Base-by-base conservation (phyloP, 257 asterid species). In the Ligustrum vulgare region DNA sequence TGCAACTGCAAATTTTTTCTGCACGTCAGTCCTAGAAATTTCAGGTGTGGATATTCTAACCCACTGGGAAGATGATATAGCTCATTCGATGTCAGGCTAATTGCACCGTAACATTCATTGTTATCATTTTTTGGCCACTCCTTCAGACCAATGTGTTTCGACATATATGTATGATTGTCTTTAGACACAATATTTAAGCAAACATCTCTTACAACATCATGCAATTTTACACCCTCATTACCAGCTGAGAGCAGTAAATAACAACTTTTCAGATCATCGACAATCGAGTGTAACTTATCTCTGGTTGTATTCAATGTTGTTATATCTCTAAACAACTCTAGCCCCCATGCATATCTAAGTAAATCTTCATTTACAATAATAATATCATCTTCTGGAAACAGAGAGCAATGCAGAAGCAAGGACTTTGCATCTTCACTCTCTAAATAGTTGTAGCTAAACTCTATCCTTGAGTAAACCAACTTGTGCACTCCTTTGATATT, bases 391-490 rank as follows among this genome's bases (percentile, higher is more conserved):
- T 79, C 73, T 1, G 58, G 65, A 6, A 74, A 74, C 15, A 74
- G 25, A 35, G 76, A 79, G 56, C 73, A 71, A 1, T 75, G 58
- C 32, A 75, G 23, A 70, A 80, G 75, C 8, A 75, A 12, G 33
- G 15, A 32, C 74, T 41, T 75, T 28, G 70, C 72, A 25, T 71
- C 73, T 8, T 34, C 67, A 75, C 65, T 60, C 49, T 70, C 80
- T 32, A 80, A 20, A 28, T 64, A 32, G 22, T 71, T 45, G 23
- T 70, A 80, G 73, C 80, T 80, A 8, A 32, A 35, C 31, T 72
- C 64, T 41, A 80, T 67, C 22, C 41, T 33, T 16, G 72, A 58
- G 76, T 75, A 70, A 35, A 80, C 76, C 10, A 6, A 4, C 9
- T 56, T 20, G 18, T 34, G 41, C 72, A 69, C 32, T 22, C 43